These are phyloP conservation scores for Thalassiosira profunda DNA, from an alignment of 108 stramenopile genomes.

Conservation along the genomic window DNA sequence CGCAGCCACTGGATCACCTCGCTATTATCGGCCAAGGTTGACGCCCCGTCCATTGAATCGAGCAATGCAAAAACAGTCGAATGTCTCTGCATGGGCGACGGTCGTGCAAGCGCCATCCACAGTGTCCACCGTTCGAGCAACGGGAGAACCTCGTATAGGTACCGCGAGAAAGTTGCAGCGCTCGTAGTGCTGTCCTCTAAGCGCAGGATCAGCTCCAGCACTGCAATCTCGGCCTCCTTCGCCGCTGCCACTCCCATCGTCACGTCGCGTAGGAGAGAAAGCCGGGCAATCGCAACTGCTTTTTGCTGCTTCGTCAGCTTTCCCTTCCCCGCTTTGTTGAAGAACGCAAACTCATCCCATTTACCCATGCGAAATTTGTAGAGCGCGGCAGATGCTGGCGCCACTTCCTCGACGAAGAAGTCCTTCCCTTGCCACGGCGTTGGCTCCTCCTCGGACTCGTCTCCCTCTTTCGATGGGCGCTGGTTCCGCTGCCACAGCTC, in stretches of 20 bases:
- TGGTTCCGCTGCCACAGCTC: constrained; percentile 23
- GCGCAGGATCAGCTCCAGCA: constrained; percentile 47
- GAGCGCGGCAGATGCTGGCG: constrained; percentile 44
- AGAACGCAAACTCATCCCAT: constrained; percentile 40
- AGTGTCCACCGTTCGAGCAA: constrained; percentile 42
- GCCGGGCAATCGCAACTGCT: constrained; percentile 17
- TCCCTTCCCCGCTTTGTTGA: constrained; percentile 14
- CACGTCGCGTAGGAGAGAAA: constrained; percentile 48
- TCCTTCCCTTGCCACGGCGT: constrained; percentile 47
- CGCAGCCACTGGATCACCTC: constrained; percentile 13
- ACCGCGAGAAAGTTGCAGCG: constrained; percentile 5
- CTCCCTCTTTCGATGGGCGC: background rate
- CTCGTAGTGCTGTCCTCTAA: constrained; percentile 27
- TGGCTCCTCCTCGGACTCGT: background rate
- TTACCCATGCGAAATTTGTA: constrained; percentile 39
- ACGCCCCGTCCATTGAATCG: constrained; percentile 46
- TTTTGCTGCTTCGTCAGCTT: constrained; percentile 16
- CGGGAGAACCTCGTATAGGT: constrained; percentile 45
- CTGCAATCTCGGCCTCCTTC: constrained; percentile 54
- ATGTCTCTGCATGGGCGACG: constrained; percentile 45
- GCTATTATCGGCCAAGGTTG: background rate
- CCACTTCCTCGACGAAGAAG: constrained; percentile 44
- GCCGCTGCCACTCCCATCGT: constrained; percentile 29
- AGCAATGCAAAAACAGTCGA: constrained; percentile 40
- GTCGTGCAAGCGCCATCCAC: constrained; percentile 53